A percentile compares a stretch with the other conserved stretches of the same genome.
Evolutionary conservation across 2,329 filamentous ascomycete genomes (phyloP).

Genomic region (Scopulariopsis brevicaulis): DNA sequence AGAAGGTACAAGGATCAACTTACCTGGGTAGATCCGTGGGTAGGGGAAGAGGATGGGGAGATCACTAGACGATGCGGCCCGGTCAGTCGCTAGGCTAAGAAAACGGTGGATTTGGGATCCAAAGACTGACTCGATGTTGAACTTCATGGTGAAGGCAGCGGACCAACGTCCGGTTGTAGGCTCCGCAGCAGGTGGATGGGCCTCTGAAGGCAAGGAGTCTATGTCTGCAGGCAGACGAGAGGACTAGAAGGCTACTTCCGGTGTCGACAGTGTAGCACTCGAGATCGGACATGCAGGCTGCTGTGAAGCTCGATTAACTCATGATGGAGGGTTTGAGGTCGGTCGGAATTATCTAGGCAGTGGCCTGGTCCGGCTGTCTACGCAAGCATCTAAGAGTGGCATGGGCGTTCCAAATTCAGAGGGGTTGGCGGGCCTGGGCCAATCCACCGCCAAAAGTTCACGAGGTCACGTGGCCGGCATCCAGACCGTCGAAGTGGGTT

Average conservation of each 20-base stretch:
- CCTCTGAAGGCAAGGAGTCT: too few relatives aligned
- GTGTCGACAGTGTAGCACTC: too few relatives aligned
- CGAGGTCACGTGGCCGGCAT: background rate
- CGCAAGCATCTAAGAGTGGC: too few relatives aligned
- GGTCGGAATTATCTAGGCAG: background rate
- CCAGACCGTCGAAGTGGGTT: background rate
- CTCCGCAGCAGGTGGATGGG: background rate
- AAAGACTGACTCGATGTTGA: conserved; percentile 34
- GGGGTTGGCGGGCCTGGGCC: background rate
- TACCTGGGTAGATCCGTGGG: conserved; percentile 46
- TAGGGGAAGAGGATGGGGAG: conserved; percentile 47
- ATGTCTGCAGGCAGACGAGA: too few relatives aligned
- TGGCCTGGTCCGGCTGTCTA: background rate
- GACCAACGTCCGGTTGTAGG: background rate
- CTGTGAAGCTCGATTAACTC: background rate
- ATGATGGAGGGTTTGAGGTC: background rate
- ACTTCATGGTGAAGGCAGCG: conserved; percentile 28
- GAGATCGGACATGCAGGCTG: background rate
- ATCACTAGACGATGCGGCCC: conserved; percentile 25
- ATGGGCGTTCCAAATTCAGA: too few relatives aligned
- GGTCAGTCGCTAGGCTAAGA: background rate
- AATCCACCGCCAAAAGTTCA: background rate
- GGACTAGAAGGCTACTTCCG: too few relatives aligned
- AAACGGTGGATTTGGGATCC: background rate
- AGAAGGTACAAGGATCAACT: conserved; percentile 36